Conservation (phyloP, 2,329 filamentous ascomycete genomes). For the Lasiodiplodia hormozganensis region DNA sequence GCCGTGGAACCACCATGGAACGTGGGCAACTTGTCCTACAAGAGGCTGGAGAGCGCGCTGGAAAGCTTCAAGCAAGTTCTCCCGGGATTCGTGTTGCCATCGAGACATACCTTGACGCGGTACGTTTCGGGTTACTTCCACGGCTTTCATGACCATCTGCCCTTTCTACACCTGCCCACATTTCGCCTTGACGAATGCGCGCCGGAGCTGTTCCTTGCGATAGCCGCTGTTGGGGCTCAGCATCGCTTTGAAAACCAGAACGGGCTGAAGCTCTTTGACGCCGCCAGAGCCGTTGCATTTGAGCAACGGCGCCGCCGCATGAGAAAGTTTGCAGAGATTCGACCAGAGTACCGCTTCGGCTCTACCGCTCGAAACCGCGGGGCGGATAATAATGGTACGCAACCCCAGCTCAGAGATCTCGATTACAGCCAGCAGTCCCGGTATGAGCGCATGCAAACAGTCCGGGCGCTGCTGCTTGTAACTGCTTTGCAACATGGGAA, state of each 20-base stretch:
- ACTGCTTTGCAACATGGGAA: slow-evolving; percentile 45
- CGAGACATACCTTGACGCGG: slow-evolving; percentile 40
- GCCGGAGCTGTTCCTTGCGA: slow-evolving; percentile 41
- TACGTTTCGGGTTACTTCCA: slow-evolving; percentile 43
- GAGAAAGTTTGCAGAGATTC: slow-evolving; percentile 37
- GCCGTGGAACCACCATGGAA: slow-evolving; percentile 38
- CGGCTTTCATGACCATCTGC: slow-evolving; percentile 44
- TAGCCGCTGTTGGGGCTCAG: slow-evolving; percentile 43
- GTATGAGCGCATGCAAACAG: slow-evolving; percentile 40
- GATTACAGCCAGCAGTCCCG: slow-evolving; percentile 31
- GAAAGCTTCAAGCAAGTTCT: slow-evolving; percentile 35
- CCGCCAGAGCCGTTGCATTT: slow-evolving; percentile 40
- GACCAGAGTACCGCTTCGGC: background rate
- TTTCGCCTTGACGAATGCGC: slow-evolving; percentile 42
- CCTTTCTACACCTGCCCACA: slow-evolving; percentile 43
- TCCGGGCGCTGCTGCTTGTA: slow-evolving; percentile 40
- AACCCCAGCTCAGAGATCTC: slow-evolving; percentile 30
- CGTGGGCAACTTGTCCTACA: slow-evolving; percentile 34
- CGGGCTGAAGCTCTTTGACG: slow-evolving; percentile 39
- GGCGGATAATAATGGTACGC: slow-evolving; percentile 29
- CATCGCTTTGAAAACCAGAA: slow-evolving; percentile 44
- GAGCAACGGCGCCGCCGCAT: slow-evolving; percentile 36
- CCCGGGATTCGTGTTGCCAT: slow-evolving; percentile 40
- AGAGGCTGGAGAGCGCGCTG: slow-evolving; percentile 37
- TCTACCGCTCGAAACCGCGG: slow-evolving; percentile 32